Evolutionary conservation across 2,329 filamentous ascomycete genomes (phyloP), one percentile per base, ranked within the genome.

Genomic region (Pseudogymnoascus sp.): DNA sequence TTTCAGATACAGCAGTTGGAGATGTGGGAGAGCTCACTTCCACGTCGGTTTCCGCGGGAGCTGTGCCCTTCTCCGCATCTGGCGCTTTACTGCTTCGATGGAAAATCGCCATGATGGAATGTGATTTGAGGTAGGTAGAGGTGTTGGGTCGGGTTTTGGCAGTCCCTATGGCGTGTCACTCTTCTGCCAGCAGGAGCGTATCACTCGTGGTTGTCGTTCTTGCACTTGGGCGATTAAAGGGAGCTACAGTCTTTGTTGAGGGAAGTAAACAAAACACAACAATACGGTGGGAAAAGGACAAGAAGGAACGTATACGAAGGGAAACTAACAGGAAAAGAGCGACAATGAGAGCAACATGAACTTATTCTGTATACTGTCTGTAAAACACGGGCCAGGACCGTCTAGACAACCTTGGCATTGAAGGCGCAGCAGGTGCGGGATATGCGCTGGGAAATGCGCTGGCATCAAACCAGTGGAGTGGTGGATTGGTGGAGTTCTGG

Each of bases 311-410:
- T 54, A 33, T 54, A 54, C 44, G 26, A 33, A 54, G 47, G 47
- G 47, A 54, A 54, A 54, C 33, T 54, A 33, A 54, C 47, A 54
- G 13, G 5, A 54, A 54, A 54, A 47, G 41, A 21, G n/a, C 47
- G 9, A 11, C 26, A 33, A 9, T 33, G 47, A 54, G 47, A 54
- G 29, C n/a, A 33, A 54, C 29, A 33, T 54, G 10, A 54, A 54
- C 47, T 54, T 54, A 54, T 33, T 54, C 47, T 33, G 26, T 54
- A 4, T 54, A n/a, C 5, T 33, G 29, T 17, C 29, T 15, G 29
- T 10, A 33, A 54, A 54, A 54, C 47, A 54, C 40, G n/a, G 29
- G 13, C 41, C 13, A 47, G 13, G 24, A 17, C 7, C 24, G 29
- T 54, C 47, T 15, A 24, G 44, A 54, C 26, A 31, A 17, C 26